Evolutionary conservation across 768 basidiomycete genomes (phyloP).

Genomic region (Naganishia antarctica): DNA sequence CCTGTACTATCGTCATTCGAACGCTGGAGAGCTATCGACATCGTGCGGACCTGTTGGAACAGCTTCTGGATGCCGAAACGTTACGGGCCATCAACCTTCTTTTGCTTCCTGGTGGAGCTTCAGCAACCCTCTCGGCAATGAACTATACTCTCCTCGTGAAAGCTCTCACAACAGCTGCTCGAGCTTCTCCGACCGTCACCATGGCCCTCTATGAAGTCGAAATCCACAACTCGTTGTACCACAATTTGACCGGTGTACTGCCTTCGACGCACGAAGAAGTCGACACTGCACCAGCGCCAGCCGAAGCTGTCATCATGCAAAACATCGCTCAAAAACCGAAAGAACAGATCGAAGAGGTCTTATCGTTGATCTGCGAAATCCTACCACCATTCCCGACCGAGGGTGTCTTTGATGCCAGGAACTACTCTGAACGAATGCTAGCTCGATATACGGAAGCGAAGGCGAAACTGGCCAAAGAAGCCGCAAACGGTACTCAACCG

Average conservation of each 20-base stretch:
- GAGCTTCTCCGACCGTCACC: slow-evolving; percentile 81
- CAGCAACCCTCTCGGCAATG: slow-evolving; percentile 74
- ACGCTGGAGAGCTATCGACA: slow-evolving; percentile 88
- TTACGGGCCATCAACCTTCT: slow-evolving; percentile 80
- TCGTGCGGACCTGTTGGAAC: slow-evolving; percentile 78
- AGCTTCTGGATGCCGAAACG: slow-evolving; percentile 66
- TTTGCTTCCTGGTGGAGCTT: slow-evolving; percentile 71
- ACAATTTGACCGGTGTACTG: slow-evolving; percentile 88
- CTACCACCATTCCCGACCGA: slow-evolving; percentile 73
- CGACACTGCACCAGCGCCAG: slow-evolving; percentile 64
- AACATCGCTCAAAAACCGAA: slow-evolving; percentile 93
- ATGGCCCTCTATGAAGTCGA: slow-evolving; percentile 82
- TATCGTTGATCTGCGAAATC: slow-evolving; percentile 81
- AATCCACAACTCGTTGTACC: slow-evolving; percentile 85
- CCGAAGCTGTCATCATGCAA: slow-evolving; percentile 66
- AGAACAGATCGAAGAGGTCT: slow-evolving; percentile 91
- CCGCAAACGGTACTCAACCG: neutral
- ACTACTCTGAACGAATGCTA: slow-evolving; percentile 80
- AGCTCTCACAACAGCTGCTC: slow-evolving; percentile 78
- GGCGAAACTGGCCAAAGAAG: slow-evolving; percentile 58
- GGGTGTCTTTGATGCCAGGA: slow-evolving; percentile 89
- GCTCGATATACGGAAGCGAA: slow-evolving; percentile 71
- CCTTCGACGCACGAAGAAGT: slow-evolving; percentile 60
- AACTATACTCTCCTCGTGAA: slow-evolving; percentile 85
- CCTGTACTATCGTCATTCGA: slow-evolving; percentile 88